Conservation (phyloP, 208 protist genomes). For the Naegleria lovaniensis region DNA sequence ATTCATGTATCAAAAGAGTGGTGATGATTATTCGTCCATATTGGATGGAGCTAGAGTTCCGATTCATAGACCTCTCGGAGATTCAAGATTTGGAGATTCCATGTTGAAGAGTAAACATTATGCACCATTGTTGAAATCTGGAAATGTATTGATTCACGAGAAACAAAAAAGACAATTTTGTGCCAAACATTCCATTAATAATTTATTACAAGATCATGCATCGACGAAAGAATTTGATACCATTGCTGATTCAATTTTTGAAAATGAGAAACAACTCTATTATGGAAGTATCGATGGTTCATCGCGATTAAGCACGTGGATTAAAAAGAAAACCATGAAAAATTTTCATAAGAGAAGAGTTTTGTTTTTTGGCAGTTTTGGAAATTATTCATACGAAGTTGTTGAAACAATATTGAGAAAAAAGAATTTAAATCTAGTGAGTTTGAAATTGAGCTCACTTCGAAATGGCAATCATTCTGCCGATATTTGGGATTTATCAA, state of each 20-base stretch:
- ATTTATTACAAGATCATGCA: not conserved
- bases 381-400: not conserved
- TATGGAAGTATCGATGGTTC: not conserved
- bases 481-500: not conserved
- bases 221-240: not conserved
- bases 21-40: no score
- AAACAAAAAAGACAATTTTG: not conserved
- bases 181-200: slow-evolving; percentile 4
- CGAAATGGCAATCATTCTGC: not conserved
- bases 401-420: not conserved
- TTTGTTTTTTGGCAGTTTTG: not conserved
- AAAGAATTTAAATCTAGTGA: not conserved
- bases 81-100: no score
- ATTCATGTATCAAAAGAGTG: no score
- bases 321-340: not conserved
- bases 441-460: not conserved
- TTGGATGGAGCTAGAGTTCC: no score
- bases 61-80: no score
- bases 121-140: not conserved
- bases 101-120: no score
- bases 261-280: not conserved
- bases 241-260: not conserved
- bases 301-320: not conserved
- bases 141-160: not conserved
- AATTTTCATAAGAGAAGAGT: not conserved